Conservation (phyloP, 129 eudicot genomes). For the Cynara cardunculus region DNA sequence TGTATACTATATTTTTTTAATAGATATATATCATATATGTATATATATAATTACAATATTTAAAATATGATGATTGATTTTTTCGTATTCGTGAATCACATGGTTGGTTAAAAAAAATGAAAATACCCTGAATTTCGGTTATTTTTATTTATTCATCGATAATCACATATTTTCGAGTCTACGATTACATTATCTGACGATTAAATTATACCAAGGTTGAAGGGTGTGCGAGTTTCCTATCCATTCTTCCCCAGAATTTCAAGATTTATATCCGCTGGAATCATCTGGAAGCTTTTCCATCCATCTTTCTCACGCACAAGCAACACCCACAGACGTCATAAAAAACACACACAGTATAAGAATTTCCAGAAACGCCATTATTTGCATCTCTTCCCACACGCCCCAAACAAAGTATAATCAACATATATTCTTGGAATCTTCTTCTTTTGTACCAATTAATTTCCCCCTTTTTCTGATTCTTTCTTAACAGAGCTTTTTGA, state of each 20-base stretch:
- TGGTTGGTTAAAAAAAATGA: neutral
- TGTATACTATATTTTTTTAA: too few relatives aligned
- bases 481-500: constrained; percentile 15
- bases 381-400: constrained; percentile 1
- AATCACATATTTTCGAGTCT: too few relatives aligned
- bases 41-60: too few relatives aligned
- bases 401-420: neutral
- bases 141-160: too few relatives aligned
- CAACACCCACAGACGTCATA: neutral
- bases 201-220: neutral
- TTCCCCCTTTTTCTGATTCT: constrained; percentile 19
- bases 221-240: neutral
- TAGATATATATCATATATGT: too few relatives aligned
- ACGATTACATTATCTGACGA: neutral
- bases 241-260: constrained; percentile 7
- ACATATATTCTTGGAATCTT: constrained; percentile 39
- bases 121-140: too few relatives aligned
- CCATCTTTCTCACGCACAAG: constrained; percentile 12
- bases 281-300: constrained; percentile 3
- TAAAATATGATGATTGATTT: too few relatives aligned
- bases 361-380: constrained; percentile 1
- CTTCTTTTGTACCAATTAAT: constrained; percentile 15
- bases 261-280: neutral
- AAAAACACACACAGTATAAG: neutral
- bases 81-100: neutral